Conservation (phyloP, 345 rosid species). For the Lumnitzera racemosa region DNA sequence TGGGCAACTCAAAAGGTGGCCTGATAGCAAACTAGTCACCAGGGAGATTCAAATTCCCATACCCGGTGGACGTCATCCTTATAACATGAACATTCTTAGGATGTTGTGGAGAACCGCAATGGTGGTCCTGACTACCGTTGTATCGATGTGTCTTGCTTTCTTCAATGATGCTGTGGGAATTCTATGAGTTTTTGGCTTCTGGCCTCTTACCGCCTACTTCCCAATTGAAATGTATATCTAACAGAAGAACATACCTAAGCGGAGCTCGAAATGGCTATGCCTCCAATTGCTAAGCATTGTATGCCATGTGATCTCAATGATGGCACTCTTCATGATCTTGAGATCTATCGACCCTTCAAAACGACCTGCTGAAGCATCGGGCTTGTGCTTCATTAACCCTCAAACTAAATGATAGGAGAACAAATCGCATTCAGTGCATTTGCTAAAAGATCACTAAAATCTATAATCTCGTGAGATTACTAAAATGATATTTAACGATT, state of each 20-base stretch:
- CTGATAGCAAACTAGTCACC: constrained; percentile 19
- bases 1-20: constrained; percentile 17
- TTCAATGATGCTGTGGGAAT: constrained; percentile 32
- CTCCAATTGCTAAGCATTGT: constrained; percentile 23
- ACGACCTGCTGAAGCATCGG: constrained; percentile 12
- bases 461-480: too few species aligned
- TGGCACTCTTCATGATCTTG: constrained; percentile 24
- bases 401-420: too few species aligned
- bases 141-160: constrained; percentile 34
- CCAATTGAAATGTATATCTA: constrained; percentile 37
- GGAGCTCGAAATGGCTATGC: constrained; percentile 35
- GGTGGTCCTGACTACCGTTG: constrained; percentile 27
- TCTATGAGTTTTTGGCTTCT: constrained; percentile 34
- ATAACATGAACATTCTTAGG: constrained; percentile 25
- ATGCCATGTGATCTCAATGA: constrained; percentile 22
- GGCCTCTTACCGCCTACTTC: constrained; percentile 34
- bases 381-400: not conserved
- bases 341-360: constrained; percentile 26
- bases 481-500: too few species aligned
- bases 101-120: constrained; percentile 27
- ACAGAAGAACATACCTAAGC: constrained; percentile 24
- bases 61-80: constrained; percentile 11
- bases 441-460: too few species aligned
- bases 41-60: constrained; percentile 21
- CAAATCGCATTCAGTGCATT: too few species aligned